Evolutionary conservation across 73 alveolate species (phyloP).

Genomic region (Durusdinium trenchii): DNA sequence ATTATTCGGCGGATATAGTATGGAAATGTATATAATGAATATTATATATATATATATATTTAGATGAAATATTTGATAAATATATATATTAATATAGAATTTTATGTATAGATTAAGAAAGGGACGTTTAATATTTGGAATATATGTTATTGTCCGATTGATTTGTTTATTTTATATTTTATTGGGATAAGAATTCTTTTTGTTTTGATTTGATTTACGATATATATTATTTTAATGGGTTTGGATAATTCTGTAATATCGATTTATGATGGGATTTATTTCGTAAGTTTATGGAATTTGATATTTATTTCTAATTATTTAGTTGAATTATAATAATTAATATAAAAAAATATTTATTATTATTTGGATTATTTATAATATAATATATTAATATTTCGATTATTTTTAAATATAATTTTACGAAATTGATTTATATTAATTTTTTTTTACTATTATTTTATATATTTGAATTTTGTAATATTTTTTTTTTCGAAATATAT

Average conservation of each 20-base stretch:
- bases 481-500: neutral
- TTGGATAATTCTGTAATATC: neutral
- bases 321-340: neutral
- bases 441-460: neutral
- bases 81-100: neutral
- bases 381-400: neutral
- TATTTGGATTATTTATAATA: neutral
- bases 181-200: neutral
- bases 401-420: neutral
- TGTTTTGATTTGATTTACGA: neutral
- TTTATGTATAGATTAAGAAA: neutral
- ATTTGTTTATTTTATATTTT: too few relatives aligned
- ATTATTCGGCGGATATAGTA: neutral
- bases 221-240: neutral
- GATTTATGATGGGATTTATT: too few relatives aligned
- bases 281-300: neutral
- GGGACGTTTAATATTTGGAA: neutral
- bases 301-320: neutral
- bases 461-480: neutral
- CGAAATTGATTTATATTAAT: neutral
- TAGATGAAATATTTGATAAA: neutral
- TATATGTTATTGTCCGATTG: too few relatives aligned
- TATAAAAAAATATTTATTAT: neutral
- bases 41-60: neutral
- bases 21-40: neutral